These are phyloP conservation scores for Chaetomium strumarium DNA, from an alignment of 2,329 filamentous ascomycete species.

Conservation along the genomic window DNA sequence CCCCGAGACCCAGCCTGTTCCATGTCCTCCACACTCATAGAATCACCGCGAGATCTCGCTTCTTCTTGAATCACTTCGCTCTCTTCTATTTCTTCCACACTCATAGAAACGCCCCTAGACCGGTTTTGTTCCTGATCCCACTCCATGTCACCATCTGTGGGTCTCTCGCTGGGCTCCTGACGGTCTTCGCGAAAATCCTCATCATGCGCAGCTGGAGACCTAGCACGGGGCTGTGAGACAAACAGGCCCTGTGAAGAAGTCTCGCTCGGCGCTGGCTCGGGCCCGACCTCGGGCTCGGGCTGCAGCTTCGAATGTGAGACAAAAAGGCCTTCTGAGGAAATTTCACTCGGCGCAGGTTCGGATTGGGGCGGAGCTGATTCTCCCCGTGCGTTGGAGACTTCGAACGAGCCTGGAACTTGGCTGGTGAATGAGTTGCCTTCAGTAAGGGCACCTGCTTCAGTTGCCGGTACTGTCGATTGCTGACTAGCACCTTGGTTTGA, in stretches of 20 bases:
- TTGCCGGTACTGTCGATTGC: background rate
- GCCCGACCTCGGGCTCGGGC: background rate
- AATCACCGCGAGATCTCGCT: background rate
- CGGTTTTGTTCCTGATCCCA: background rate
- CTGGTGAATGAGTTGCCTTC: background rate
- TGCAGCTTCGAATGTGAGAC: background rate
- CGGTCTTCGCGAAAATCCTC: background rate
- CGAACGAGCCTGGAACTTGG: background rate
- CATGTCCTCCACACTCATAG: background rate
- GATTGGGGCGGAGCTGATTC: background rate
- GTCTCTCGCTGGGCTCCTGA: background rate
- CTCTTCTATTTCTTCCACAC: background rate
- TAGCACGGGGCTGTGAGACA: background rate
- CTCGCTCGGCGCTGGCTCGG: conserved; percentile 5
- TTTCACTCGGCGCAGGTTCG: conserved; percentile 4
- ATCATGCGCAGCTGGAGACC: background rate
- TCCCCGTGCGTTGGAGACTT: background rate
- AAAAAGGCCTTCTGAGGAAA: conserved; percentile 2
- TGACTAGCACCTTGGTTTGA: background rate
- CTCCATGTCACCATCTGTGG: background rate
- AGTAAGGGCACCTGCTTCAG: background rate
- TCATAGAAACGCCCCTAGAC: background rate
- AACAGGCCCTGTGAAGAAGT: conserved; percentile 15
- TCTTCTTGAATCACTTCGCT: background rate
- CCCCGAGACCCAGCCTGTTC: background rate